Conservation (phyloP, 129 eudicot species). For the Saussurea involucrata region DNA sequence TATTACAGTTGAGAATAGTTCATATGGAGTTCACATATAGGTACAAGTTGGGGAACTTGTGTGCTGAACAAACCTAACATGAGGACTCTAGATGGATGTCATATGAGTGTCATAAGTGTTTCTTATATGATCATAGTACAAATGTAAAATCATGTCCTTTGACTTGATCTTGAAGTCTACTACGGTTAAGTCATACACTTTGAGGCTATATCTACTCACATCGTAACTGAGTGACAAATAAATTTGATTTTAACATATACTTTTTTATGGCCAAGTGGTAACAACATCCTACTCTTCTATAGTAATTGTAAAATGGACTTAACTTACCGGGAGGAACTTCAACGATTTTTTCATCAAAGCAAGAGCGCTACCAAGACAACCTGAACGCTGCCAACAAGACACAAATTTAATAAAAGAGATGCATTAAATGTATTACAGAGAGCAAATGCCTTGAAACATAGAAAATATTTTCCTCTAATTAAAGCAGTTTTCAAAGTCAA, state of each 20-base stretch:
- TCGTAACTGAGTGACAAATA: too few relatives aligned
- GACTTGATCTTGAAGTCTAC: too few relatives aligned
- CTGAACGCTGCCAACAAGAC: slow-evolving; percentile 62
- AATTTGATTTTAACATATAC: neutral
- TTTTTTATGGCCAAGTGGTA: neutral
- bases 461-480: neutral
- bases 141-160: too few relatives aligned
- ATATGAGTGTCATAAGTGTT: too few relatives aligned
- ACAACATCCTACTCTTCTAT: neutral
- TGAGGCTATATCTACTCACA: too few relatives aligned
- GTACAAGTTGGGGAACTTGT: too few relatives aligned
- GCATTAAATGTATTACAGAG: neutral
- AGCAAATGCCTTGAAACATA: neutral
- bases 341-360: slow-evolving; percentile 84
- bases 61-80: too few relatives aligned
- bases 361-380: slow-evolving; percentile 85
- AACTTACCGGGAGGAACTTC: slow-evolving; percentile 76
- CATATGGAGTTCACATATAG: too few relatives aligned
- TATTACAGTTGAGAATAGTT: too few relatives aligned
- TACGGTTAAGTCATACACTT: too few relatives aligned
- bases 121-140: too few relatives aligned
- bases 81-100: too few relatives aligned
- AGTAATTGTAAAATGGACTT: neutral
- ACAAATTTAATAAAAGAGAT: neutral
- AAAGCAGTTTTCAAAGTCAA: neutral